A percentile compares a stretch with the other conserved stretches of the same genome.
Conservation (phyloP, 2,329 filamentous ascomycete genomes). For the Onygenales sp. region DNA sequence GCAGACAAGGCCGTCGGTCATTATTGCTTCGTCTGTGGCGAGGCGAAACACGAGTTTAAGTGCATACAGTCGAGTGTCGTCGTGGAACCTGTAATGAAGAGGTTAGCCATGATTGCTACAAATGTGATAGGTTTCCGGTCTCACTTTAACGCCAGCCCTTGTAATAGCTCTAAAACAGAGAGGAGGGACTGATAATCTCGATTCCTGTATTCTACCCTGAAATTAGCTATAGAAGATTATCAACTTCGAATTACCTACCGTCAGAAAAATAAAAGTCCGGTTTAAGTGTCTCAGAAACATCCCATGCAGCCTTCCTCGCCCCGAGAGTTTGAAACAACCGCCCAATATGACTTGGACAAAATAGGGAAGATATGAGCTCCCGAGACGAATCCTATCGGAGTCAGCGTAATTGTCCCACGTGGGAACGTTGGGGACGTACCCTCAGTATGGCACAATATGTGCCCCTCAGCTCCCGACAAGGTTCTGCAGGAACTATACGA, state of each 20-base stretch:
- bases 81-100: conserved; percentile 20
- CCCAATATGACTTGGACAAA: conserved; percentile 33
- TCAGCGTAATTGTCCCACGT: conserved; percentile 7
- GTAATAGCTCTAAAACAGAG: conserved; percentile 26
- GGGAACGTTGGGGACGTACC: conserved; percentile 25
- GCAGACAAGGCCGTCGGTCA: conserved; percentile 19
- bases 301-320: conserved; percentile 40
- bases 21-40: conserved; percentile 26
- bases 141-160: conserved; percentile 23
- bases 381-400: conserved; percentile 17
- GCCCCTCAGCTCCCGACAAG: conserved; percentile 45
- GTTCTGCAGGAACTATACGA: conserved; percentile 42
- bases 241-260: conserved; percentile 1
- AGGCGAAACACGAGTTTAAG: conserved; percentile 27
- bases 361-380: conserved; percentile 22
- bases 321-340: conserved; percentile 52
- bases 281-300: conserved; percentile 18
- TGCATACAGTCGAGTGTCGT: conserved; percentile 22
- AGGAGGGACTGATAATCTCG: conserved; percentile 17
- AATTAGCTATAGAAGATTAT: conserved; percentile 8
- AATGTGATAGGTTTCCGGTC: not conserved
- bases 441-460: conserved; percentile 52
- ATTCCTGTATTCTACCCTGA: not conserved
- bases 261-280: conserved; percentile 19
- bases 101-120: not conserved